These are phyloP conservation scores for Pleodorina starrii DNA, from an alignment of 139 green algal species.

Conservation along the genomic window DNA sequence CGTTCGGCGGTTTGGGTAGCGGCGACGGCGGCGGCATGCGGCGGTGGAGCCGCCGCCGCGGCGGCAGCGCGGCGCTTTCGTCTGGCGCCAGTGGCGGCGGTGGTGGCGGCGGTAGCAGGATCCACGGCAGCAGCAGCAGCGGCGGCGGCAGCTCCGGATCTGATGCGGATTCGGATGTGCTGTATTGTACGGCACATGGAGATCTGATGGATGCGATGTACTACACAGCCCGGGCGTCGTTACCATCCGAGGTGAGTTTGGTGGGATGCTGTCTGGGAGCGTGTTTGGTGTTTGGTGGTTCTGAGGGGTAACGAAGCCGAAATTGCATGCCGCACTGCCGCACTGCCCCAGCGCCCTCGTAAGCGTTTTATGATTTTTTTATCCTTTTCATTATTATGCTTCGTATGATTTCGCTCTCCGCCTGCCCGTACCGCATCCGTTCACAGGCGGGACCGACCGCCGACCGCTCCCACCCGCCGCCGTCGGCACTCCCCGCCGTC, in stretches of 20 bases:
- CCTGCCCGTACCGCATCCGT: no score
- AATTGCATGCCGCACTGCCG: no score
- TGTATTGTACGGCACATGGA: slow-evolving; percentile 20
- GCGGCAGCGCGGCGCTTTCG: background rate
- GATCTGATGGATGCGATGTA: background rate
- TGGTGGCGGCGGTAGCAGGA: background rate
- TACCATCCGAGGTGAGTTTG: background rate
- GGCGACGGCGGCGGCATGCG: background rate
- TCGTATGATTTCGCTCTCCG: no score
- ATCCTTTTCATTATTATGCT: no score
- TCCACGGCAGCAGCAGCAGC: background rate
- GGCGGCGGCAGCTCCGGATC: background rate
- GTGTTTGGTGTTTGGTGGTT: no score
- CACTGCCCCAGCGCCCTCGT: no score
- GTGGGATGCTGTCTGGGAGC: no score
- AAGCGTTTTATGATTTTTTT: no score
- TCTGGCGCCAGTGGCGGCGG: background rate
- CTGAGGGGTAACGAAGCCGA: no score
- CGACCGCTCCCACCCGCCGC: no score
- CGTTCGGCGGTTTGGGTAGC: background rate
- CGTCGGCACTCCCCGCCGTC: no score
- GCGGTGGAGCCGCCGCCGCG: background rate
- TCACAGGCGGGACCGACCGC: no score
- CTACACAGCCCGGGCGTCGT: background rate
- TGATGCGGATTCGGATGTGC: background rate